Evolutionary conservation across 108 stramenopile genomes (phyloP).

Genomic region (Mediolabrus comicus): DNA sequence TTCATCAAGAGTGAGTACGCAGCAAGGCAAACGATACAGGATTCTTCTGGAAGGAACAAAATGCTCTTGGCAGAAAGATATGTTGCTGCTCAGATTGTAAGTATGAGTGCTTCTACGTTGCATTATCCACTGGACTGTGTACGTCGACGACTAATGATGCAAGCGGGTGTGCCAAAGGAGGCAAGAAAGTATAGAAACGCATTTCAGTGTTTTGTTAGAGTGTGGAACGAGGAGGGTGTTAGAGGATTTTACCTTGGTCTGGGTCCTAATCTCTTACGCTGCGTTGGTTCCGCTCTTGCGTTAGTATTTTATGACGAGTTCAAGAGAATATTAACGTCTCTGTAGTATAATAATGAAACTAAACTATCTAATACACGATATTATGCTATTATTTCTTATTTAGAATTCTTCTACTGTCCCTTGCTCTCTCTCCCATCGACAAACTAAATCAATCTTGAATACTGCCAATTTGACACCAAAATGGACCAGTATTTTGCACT

Average conservation of each 20-base stretch:
- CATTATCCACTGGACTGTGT: constrained; percentile 12
- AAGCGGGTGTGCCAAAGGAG: neutral
- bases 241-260: constrained; percentile 7
- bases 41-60: neutral
- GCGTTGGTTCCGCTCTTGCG: constrained; percentile 1
- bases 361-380: neutral
- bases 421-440: constrained; percentile 67
- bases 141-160: constrained; percentile 6
- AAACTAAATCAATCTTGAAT: constrained; percentile 78
- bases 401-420: constrained; percentile 62
- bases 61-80: neutral
- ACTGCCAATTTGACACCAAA: constrained; percentile 81
- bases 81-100: constrained; percentile 6
- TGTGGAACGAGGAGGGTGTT: constrained; percentile 7
- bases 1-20: constrained; percentile 8
- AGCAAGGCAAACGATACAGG: neutral
- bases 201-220: neutral
- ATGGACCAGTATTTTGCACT: constrained; percentile 90
- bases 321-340: neutral
- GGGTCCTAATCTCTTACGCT: constrained; percentile 4
- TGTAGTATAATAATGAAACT: neutral
- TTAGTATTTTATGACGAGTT: constrained; percentile 1
- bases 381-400: too few relatives aligned
- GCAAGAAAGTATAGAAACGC: neutral
- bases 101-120: constrained; percentile 2